Conservation (phyloP, 768 basidiomycete species). For the Porphyrellus cyaneotinctus region DNA sequence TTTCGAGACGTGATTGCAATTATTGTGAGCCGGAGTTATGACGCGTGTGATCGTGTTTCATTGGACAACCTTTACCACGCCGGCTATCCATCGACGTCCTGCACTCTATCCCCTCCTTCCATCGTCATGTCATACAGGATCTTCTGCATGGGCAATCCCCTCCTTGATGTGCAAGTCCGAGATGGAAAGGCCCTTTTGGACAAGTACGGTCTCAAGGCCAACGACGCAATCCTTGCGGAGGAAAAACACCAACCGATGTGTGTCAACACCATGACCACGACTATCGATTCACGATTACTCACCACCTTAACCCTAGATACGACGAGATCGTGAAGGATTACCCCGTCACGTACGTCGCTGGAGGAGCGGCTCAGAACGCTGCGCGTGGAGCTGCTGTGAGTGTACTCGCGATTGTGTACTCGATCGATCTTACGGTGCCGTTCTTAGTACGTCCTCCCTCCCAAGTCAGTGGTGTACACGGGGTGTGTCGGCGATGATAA, state of each 20-base stretch:
- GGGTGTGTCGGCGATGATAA: conserved; percentile 93
- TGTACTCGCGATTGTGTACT: conserved; percentile 7
- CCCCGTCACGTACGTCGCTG: conserved; percentile 87
- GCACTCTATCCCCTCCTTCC: not conserved
- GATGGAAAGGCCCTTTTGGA: conserved; percentile 79
- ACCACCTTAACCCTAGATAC: conserved; percentile 52
- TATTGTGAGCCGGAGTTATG: not conserved
- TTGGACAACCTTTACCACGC: conserved; percentile 6
- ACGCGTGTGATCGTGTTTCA: conserved; percentile 1
- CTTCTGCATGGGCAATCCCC: conserved; percentile 92
- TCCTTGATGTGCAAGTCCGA: conserved; percentile 93
- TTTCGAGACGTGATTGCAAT: not conserved
- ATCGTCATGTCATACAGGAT: conserved; percentile 56
- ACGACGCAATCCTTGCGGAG: conserved; percentile 94
- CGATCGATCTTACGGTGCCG: not conserved
- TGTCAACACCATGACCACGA: not conserved
- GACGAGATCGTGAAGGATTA: conserved; percentile 77
- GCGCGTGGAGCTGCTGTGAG: conserved; percentile 94
- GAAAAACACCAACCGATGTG: conserved; percentile 87
- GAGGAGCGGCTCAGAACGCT: conserved; percentile 95
- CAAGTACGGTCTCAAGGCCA: conserved; percentile 88
- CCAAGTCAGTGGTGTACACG: conserved; percentile 84
- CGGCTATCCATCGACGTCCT: conserved; percentile 13
- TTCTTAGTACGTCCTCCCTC: conserved; percentile 82
- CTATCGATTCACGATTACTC: not conserved